phyloP scores from a whole-genome alignment of 495 filamentous ascomycete species.

The Aspergillus egyptiacus region DNA sequence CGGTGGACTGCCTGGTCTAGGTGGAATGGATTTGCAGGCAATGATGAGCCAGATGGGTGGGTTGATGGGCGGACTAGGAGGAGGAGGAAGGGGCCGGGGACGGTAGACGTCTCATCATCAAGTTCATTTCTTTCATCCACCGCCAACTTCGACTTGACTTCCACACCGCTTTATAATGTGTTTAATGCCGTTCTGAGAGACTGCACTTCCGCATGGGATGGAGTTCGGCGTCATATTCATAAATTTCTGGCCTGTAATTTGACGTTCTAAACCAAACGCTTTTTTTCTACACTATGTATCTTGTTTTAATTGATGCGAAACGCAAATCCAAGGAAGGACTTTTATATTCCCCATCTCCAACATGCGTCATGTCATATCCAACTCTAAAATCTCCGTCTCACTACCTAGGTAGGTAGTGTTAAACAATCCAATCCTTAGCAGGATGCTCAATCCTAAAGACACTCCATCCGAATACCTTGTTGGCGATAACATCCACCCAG shows the following conservation, averaged over 20 bases:
- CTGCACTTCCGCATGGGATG: conserved; percentile 7
- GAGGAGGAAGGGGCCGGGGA: conserved; percentile 33
- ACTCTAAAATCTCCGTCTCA: neutral
- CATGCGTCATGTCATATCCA: too few relatives aligned
- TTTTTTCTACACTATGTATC: too few relatives aligned
- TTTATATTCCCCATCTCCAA: too few relatives aligned
- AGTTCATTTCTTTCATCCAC: neutral
- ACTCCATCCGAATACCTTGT: conserved; percentile 12
- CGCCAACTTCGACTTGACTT: neutral
- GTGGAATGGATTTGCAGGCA: conserved; percentile 72
- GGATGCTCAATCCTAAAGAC: conserved; percentile 1
- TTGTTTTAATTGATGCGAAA: too few relatives aligned
- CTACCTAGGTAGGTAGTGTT: too few relatives aligned
- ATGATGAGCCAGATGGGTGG: conserved; percentile 82
- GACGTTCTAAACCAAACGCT: too few relatives aligned
- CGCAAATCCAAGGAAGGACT: neutral
- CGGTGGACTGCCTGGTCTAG: conserved; percentile 46
- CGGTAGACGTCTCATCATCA: conserved; percentile 20
- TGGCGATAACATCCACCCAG: conserved; percentile 17
- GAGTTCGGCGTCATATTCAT: conserved; percentile 7
- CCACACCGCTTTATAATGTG: neutral
- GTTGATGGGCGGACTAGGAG: conserved; percentile 56
- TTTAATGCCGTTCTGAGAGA: neutral
- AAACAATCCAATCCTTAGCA: conserved; percentile 1
- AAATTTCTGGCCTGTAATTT: neutral